Conservation (phyloP, 2,329 filamentous ascomycete species). For the Shiraia bambusicola region DNA sequence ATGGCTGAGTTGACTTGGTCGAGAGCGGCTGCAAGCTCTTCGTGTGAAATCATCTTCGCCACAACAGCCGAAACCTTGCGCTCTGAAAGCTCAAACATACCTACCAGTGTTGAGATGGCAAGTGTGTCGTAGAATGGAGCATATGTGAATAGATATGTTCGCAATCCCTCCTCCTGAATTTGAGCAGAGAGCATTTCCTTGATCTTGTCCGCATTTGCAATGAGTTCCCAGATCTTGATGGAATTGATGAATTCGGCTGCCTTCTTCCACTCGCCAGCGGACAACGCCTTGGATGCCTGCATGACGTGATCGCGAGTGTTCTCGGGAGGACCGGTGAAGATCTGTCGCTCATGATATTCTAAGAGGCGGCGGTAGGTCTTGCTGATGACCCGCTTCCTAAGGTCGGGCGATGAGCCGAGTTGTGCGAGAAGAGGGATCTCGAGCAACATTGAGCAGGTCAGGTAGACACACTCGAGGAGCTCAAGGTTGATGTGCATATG, state of each 20-base stretch:
- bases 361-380: constrained; percentile 99
- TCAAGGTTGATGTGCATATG: constrained; percentile 99
- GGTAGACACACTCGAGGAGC: constrained; percentile 94
- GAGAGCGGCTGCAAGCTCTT: constrained; percentile 91
- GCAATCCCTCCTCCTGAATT: constrained; percentile 96
- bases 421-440: constrained; percentile 97
- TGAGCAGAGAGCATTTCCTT: constrained; percentile 97
- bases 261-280: constrained; percentile 98
- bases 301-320: constrained; percentile 99
- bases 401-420: constrained; percentile 91
- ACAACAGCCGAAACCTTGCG: constrained; percentile 93
- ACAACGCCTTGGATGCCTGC: constrained; percentile 96
- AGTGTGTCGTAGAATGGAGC: constrained; percentile 99
- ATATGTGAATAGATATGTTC: constrained; percentile 99
- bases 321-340: constrained; percentile 97
- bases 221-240: constrained; percentile 99
- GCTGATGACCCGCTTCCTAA: constrained; percentile 97
- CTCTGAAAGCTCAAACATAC: constrained; percentile 92
- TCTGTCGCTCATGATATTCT: constrained; percentile 98
- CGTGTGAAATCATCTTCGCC: constrained; percentile 99
- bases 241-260: constrained; percentile 88
- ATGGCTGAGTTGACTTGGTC: constrained; percentile 97
- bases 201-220: constrained; percentile 89
- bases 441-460: constrained; percentile 98
- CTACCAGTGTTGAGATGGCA: constrained; percentile 77